A percentile compares a stretch with the other conserved stretches of the same genome.
phyloP scores from a whole-genome alignment of 805 yeast genomes.

The Vanderwaltozyma verrucispora region DNA sequence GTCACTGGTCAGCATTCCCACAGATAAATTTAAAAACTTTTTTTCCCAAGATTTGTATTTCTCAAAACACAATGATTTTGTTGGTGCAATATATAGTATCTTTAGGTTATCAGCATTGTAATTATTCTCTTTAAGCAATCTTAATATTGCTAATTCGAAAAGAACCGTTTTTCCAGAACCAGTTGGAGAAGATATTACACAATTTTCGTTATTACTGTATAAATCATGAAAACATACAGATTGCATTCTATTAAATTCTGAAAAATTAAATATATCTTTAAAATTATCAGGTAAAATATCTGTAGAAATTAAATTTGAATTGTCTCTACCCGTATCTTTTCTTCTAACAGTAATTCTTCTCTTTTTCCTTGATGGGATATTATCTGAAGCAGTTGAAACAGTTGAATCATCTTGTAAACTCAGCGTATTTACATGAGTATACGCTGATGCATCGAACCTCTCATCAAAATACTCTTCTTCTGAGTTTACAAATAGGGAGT shows the following conservation, averaged over 20 bases:
- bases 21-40: slow-evolving; percentile 34
- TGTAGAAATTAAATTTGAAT: too few species aligned
- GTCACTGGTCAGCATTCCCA: slow-evolving; percentile 47
- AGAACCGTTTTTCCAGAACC: slow-evolving; percentile 52
- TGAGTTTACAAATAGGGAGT: not conserved
- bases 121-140: slow-evolving; percentile 19
- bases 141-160: slow-evolving; percentile 42
- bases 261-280: slow-evolving; percentile 15
- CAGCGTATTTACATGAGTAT: not conserved
- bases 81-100: slow-evolving; percentile 47
- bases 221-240: slow-evolving; percentile 32
- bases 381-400: not conserved
- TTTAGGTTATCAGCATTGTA: slow-evolving; percentile 12
- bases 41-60: slow-evolving; percentile 37
- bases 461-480: not conserved
- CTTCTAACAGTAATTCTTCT: slow-evolving; percentile 4
- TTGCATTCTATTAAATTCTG: slow-evolving; percentile 40
- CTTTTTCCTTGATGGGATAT: not conserved
- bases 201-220: slow-evolving; percentile 30
- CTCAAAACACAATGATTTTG: slow-evolving; percentile 47
- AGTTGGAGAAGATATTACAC: slow-evolving; percentile 45
- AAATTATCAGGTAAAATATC: slow-evolving; percentile 31
- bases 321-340: not conserved
- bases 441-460: not conserved
- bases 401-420: not conserved